A percentile compares a stretch with the other conserved stretches of the same genome.
Evolutionary conservation across 2,329 filamentous ascomycete genomes (phyloP).

Genomic region (Microsporum canis): DNA sequence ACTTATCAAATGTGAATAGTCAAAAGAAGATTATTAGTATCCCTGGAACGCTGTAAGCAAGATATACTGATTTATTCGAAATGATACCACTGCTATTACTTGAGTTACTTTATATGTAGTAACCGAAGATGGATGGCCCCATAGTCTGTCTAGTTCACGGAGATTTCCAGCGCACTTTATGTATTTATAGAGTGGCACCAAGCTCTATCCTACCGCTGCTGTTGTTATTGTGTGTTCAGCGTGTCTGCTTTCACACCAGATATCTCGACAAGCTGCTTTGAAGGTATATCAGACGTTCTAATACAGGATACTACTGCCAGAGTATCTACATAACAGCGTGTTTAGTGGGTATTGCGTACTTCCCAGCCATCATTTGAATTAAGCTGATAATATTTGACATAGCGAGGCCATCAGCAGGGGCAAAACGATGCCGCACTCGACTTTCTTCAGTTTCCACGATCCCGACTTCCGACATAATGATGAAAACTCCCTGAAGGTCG

Average conservation of each 20-base stretch:
- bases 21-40: too few relatives aligned
- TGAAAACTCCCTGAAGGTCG: conserved; percentile 1
- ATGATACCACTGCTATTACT: neutral
- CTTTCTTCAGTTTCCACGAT: neutral
- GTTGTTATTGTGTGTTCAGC: neutral
- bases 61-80: too few relatives aligned
- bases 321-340: neutral
- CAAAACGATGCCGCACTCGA: neutral
- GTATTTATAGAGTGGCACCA: neutral
- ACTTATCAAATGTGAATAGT: too few relatives aligned
- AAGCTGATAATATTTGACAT: neutral
- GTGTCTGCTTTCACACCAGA: neutral
- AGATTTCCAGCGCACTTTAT: neutral
- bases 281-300: neutral
- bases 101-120: neutral
- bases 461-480: conserved; percentile 3
- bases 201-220: neutral
- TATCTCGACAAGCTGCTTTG: neutral
- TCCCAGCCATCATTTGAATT: neutral
- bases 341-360: neutral
- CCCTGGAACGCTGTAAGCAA: too few relatives aligned
- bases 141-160: neutral
- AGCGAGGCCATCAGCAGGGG: neutral
- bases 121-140: too few relatives aligned
- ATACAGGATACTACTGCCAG: too few relatives aligned